Evolutionary conservation across 2,329 filamentous ascomycete species (phyloP), one percentile per base, ranked within the genome.

Genomic region (Scedosporium apiospermum): DNA sequence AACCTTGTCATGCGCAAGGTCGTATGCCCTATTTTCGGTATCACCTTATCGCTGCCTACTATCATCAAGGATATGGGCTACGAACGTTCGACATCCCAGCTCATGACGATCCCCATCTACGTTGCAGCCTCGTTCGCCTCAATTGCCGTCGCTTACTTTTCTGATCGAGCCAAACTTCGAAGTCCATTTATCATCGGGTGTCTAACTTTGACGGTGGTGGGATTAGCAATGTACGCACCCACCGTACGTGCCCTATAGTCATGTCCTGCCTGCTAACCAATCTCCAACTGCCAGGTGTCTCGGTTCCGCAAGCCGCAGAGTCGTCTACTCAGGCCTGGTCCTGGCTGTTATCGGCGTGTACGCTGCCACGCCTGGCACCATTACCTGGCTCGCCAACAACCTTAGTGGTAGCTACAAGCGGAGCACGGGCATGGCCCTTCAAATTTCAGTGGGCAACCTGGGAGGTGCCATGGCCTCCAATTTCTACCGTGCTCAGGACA

Each of bases 391-490:
- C 63, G 79, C 78, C 18, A 82, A 82, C 70, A 85, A 85, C 66
- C 82, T 84, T 58, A 80, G 80, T 2, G 81, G 80, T 4, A 79
- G 78, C 44, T 71, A 81, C 63, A 84, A 84, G 75, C 75, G 81
- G 61, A 80, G 77, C 55, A 80, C 81, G 9, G 81, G 81, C n/a
- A 82, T 84, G 60, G 81, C 80, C 34, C 81, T 84, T 77, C 80
- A 82, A 65, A 77, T 82, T 46, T 80, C 79, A 63, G 76, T 67
- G 44, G 87, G 88, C 9, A 90, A 91, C 66, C 73, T 90, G 10
- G 76, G 76, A 16, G 77, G 77, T 4, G 68, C 86, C 1, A 88
- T 90, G 82, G 85, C 87, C 0, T 87, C 85, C 4, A 90, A 90
- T 68, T 89, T 90, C 68, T 91, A 90, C 67, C 80, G 87, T 3